Base-by-base conservation (phyloP, 2,329 filamentous ascomycete species). In the Phaeosphaeriaceae sp. region DNA sequence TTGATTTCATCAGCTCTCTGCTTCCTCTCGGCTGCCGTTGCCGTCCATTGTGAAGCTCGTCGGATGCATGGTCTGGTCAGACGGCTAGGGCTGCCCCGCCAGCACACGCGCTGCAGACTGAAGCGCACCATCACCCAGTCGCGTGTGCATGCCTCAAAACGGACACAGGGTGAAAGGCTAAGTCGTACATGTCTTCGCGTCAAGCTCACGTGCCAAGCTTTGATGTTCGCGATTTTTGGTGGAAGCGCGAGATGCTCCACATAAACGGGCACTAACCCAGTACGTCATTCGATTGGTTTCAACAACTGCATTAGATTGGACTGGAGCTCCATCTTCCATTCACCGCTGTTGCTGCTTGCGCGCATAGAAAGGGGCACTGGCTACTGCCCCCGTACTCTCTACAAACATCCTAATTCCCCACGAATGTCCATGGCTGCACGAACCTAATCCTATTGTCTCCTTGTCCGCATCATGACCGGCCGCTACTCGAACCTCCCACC, bases 401-500 rank as follows among this genome's bases (percentile, higher is more conserved):
- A 17, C 40, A 15, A 27, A 47, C 27, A 47, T 44, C 25, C 49
- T 21, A 24, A 47, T 20, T 46, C 54, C 15, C 51, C 53, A 49
- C 44, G 10, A 53, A 44, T 48, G 49, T 60, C 58, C 71, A 77
- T 76, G 73, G 73, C 72, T 61, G 52, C 57, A 36, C 58, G 31
- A 52, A 20, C 57, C 44, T 48, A 71, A 61, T 62, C 48, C 48
- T 36, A 11, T 36, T 13, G 31, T 50, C 33, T 56, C 41, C n/a
- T 42, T 47, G 54, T 56, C 54, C 48, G 57, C 67, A 74, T 40
- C 67, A 79, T 78, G 75, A 73, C 76, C 66, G 68, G 66, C 64
- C 74, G 73, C 70, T 76, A 78, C 56, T 68, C 75, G 51, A 72
- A 64, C 65, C 71, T 76, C 55, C 71, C 69, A 58, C 67, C 68